Base-by-base conservation (phyloP, 2,329 filamentous ascomycete species). In the Beauveria asiatica region DNA sequence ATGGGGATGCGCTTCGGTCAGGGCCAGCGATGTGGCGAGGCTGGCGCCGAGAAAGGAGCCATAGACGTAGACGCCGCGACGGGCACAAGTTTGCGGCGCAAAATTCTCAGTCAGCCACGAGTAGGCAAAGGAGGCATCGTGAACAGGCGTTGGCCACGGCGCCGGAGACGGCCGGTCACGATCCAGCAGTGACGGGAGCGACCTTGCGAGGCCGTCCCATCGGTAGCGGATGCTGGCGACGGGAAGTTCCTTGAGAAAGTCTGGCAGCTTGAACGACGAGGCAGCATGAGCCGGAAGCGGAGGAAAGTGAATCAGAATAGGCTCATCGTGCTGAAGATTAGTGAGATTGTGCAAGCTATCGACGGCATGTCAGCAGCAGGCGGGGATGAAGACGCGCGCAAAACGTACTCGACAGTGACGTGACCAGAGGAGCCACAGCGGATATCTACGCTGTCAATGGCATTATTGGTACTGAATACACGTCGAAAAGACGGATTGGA, bases 201-300 rank as follows among this genome's bases (percentile, higher is more conserved):
- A 65, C 45, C 66, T 19, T 4, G 41, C 30, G 33, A 62, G 63
- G 3, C 61, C 69, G 8, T 68, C 68, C 84, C 84, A 87, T 17
- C 83, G 76, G 68, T 86, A 87, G 67, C 84, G 81, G 67, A 87
- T 81, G 59, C 77, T 77, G 6, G 78, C 82, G 0, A 81, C 75
- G 1, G 82, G 76, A 41, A 73, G 74, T 16, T 69, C 69, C 13
- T 68, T 71, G 37, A 78, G 70, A 61, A 79, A 80, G 10, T 64
- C 64, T 30, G 80, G 76, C 25, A 80, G 64, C 37, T 70, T 61
- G 10, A 65, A 60, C 13, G 65, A 63, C 2, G 66, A 62, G 8
- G 65, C 62, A 55, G 70, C 62, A 8, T 62, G 61, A 37, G 71
- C 69, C 13, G 79, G 72, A 50, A 75, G 76, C 0, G 81, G 74